Evolutionary conservation across 2,329 filamentous ascomycete species (phyloP).

Genomic region (Domatiomyces globalis): DNA sequence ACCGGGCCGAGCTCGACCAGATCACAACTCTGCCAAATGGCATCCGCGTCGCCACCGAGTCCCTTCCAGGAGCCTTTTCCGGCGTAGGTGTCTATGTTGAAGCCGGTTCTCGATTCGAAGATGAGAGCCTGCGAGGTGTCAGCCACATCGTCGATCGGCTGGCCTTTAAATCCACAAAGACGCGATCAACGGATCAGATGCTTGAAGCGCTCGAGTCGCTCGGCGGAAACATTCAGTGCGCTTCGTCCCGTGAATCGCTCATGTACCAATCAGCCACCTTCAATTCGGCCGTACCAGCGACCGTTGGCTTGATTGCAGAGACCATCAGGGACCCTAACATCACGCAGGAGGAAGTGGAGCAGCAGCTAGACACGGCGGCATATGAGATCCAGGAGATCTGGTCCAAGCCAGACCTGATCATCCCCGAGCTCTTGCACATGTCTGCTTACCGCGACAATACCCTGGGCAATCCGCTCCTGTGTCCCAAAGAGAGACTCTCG

Average conservation of each 20-base stretch:
- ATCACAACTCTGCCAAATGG: slow-evolving; percentile 86
- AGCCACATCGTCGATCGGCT: slow-evolving; percentile 93
- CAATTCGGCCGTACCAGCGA: slow-evolving; percentile 75
- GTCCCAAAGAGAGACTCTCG: slow-evolving; percentile 66
- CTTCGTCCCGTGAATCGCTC: slow-evolving; percentile 82
- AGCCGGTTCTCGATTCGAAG: slow-evolving; percentile 88
- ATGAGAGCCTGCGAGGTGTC: slow-evolving; percentile 66
- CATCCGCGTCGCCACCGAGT: slow-evolving; percentile 85
- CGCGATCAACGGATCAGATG: slow-evolving; percentile 65
- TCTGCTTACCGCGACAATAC: slow-evolving; percentile 95
- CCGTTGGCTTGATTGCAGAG: slow-evolving; percentile 75
- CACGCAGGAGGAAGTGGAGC: slow-evolving; percentile 70
- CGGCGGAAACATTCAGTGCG: slow-evolving; percentile 93
- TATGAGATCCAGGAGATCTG: slow-evolving; percentile 97
- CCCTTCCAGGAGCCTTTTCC: slow-evolving; percentile 83
- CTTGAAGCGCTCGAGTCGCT: slow-evolving; percentile 74
- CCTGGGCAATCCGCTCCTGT: slow-evolving; percentile 81
- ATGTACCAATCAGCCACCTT: slow-evolving; percentile 99
- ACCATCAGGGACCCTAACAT: slow-evolving; percentile 78
- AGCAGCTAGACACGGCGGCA: slow-evolving; percentile 79
- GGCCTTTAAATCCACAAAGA: slow-evolving; percentile 77
- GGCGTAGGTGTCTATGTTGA: slow-evolving; percentile 94
- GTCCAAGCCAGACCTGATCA: slow-evolving; percentile 89
- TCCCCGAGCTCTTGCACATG: slow-evolving; percentile 89
- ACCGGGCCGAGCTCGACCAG: slow-evolving; percentile 72